phyloP scores from a whole-genome alignment of 768 basidiomycete species.

The Pseudohyphozyma bogoriensis region DNA sequence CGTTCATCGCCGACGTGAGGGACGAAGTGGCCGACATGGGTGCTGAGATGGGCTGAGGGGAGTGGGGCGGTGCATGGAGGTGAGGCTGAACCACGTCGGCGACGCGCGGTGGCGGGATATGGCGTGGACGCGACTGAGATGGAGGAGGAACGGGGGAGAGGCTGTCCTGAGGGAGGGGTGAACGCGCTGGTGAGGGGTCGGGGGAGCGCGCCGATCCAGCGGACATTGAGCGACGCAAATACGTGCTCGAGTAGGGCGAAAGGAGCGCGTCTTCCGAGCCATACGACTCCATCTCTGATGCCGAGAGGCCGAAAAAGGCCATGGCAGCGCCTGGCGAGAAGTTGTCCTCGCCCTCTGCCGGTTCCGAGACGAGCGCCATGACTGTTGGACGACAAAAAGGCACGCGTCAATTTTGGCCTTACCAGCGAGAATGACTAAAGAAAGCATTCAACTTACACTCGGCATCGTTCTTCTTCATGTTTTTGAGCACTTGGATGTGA shows the following conservation, averaged over 20 bases:
- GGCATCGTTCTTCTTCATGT: slow-evolving; percentile 24
- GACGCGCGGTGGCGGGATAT: too few species aligned
- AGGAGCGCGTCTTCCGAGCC: not conserved
- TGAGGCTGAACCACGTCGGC: too few species aligned
- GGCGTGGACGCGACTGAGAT: not conserved
- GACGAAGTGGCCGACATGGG: slow-evolving; percentile 10
- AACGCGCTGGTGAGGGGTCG: not conserved
- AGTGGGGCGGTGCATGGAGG: too few species aligned
- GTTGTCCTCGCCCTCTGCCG: slow-evolving; percentile 25
- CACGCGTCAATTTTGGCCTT: too few species aligned
- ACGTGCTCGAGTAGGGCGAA: slow-evolving; percentile 7
- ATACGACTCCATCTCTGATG: not conserved
- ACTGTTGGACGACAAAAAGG: slow-evolving; percentile 8
- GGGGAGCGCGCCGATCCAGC: slow-evolving; percentile 7
- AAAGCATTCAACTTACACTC: slow-evolving; percentile 21
- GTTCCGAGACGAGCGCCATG: slow-evolving; percentile 30
- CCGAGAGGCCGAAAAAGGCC: slow-evolving; percentile 23
- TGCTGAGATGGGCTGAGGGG: not conserved
- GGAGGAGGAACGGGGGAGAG: not conserved
- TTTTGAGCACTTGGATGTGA: slow-evolving; percentile 39
- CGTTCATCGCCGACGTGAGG: slow-evolving; percentile 19
- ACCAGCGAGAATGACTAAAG: not conserved
- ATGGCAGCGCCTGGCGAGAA: slow-evolving; percentile 21
- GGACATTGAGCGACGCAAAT: slow-evolving; percentile 11
- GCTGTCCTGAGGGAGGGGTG: not conserved